Conservation (phyloP, 2,329 filamentous ascomycete species). For the Penicillium glabrum region DNA sequence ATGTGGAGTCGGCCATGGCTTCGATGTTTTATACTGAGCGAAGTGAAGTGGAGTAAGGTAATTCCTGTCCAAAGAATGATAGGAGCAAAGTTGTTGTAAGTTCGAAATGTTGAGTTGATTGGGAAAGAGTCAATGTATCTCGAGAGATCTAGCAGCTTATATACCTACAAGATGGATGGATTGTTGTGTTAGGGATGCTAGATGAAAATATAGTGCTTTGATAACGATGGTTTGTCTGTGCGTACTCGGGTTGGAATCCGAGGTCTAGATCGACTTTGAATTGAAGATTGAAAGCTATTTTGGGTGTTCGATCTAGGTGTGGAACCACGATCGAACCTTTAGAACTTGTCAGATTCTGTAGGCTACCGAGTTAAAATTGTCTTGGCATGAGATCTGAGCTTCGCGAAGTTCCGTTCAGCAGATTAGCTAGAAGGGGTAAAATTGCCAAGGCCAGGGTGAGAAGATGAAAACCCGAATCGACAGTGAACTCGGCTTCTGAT, state of each 20-base stretch:
- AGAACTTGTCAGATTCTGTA: neutral
- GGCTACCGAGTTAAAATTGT: neutral
- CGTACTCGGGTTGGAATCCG: neutral
- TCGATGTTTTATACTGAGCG: neutral
- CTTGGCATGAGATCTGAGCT: no score
- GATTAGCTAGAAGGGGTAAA: no score
- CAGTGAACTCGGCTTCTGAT: no score
- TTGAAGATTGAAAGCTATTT: neutral
- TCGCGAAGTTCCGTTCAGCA: no score
- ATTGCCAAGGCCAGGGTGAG: no score
- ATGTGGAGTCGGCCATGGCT: neutral
- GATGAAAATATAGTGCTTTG: neutral
- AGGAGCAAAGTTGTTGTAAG: neutral
- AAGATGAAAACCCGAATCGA: no score
- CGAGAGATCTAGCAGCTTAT: neutral
- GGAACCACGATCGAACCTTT: neutral
- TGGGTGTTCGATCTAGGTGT: neutral
- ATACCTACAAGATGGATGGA: neutral
- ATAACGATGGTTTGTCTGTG: neutral
- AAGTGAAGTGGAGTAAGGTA: neutral
- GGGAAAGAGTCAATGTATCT: neutral
- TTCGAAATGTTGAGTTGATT: neutral
- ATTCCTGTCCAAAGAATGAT: no score
- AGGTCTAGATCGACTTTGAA: neutral
- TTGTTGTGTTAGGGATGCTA: neutral